Evolutionary conservation across 192 early-diverging fungal genomes (phyloP), one percentile per base, ranked within the genome.

Genomic region (Entophlyctis luteolus): DNA sequence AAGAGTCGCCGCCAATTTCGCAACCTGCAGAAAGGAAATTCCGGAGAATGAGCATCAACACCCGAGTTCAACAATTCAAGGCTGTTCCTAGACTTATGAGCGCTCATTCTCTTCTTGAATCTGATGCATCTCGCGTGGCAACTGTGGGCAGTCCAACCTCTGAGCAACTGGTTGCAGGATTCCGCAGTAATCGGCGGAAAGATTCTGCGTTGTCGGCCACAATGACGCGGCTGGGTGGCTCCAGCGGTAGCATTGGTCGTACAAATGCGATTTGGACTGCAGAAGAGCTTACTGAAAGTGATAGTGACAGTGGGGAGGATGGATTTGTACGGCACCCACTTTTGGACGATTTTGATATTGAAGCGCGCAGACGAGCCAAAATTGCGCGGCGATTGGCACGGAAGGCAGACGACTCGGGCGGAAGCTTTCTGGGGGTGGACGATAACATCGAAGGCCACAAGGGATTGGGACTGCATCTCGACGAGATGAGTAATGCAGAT

Each of bases 331-430:
- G 42, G 47, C 60, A 63, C 25, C 60, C 60, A 8, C 25, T 63
- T 23, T 27, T 49, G 10, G 46, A 31, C 1, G 60, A 63, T n/a
- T 45, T 50, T 12, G 60, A 63, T 23, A 25, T 63, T 14, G 60
- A 63, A 49, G 60, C 60, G n/a, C n/a, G 60, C 2, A 49, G 60
- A 34, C 42, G 60, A 34, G 42, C 23, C 10, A 29, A 12, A 34
- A 12, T 35, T n/a, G 55, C 14, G 31, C 55, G 23, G 37, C 32
- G 37, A 36, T 12, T 57, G 20, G 33, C n/a, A 29, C 10, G 33
- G 29, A 33, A 33, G 33, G n/a, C 45, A 47, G 22, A 47, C 18
- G 2, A 2, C 18, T 22, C 18, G 45, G 45, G 22, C 45, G 45
- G 45, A 22, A 47, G 18, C 18, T 47, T 47, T n/a, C n/a, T n/a